These are phyloP conservation scores for Rhodotorula sp. DNA, from an alignment of 1,284 basidiomycete genomes.

Conservation along the genomic window DNA sequence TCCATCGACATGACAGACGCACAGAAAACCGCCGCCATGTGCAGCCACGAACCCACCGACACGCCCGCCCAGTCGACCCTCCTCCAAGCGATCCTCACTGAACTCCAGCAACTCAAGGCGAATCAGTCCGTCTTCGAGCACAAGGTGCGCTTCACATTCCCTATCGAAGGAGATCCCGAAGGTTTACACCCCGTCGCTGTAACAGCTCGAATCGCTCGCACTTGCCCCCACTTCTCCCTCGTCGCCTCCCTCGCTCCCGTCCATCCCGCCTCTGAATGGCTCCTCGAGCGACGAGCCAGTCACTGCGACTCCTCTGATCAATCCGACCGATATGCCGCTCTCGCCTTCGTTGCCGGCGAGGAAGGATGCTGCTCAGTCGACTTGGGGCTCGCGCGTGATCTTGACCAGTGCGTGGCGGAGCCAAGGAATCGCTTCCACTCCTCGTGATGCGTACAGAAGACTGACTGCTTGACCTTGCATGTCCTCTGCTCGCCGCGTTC, in stretches of 20 bases:
- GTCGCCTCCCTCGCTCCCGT: background rate
- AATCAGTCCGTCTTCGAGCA: constrained; percentile 39
- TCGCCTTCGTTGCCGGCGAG: constrained; percentile 33
- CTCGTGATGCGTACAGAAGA: too few relatives aligned
- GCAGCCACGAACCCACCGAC: background rate
- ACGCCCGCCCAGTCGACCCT: constrained; percentile 17
- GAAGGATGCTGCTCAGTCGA: constrained; percentile 49
- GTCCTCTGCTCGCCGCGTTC: background rate
- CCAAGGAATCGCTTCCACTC: background rate
- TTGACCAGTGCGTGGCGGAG: constrained; percentile 61
- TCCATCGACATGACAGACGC: background rate
- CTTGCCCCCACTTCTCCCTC: constrained; percentile 23
- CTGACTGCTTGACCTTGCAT: too few relatives aligned
- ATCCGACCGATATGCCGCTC: constrained; percentile 16
- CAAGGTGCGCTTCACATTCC: constrained; percentile 18
- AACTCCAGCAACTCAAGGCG: constrained; percentile 40
- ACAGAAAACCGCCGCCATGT: background rate
- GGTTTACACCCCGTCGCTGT: too few relatives aligned
- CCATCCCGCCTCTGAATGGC: constrained; percentile 15
- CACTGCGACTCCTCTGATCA: constrained; percentile 25
- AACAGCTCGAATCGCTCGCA: constrained; percentile 32
- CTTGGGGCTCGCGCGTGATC: constrained; percentile 70
- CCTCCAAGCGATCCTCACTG: constrained; percentile 41
- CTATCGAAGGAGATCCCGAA: too few relatives aligned
- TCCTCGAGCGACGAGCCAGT: background rate